Evolutionary conservation across 2,329 filamentous ascomycete species (phyloP).

Genomic region (Blastomyces parvus): DNA sequence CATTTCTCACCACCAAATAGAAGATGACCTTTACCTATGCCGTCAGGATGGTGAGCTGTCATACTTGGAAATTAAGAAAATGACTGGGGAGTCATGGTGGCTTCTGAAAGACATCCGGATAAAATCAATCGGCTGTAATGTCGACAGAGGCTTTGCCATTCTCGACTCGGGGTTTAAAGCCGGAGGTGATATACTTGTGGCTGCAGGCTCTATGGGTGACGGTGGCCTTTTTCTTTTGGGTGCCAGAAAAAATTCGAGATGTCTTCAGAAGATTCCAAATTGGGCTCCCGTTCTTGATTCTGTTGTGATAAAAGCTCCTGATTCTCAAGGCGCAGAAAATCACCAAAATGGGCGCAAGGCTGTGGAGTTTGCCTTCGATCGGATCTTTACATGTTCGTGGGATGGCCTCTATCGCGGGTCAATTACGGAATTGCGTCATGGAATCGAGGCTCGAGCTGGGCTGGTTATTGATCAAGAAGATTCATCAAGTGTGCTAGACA

Average conservation of each 20-base stretch:
- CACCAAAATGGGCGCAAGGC: slow-evolving; percentile 12
- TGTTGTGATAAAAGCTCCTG: slow-evolving; percentile 24
- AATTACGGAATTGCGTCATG: slow-evolving; percentile 59
- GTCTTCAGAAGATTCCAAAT: slow-evolving; percentile 54
- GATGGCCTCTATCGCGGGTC: slow-evolving; percentile 50
- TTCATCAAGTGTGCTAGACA: slow-evolving; percentile 30
- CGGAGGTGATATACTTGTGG: slow-evolving; percentile 67
- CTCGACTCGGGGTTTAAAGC: slow-evolving; percentile 48
- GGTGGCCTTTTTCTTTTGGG: slow-evolving; percentile 66
- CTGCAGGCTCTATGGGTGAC: slow-evolving; percentile 66
- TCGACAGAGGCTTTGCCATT: slow-evolving; percentile 73
- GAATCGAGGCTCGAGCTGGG: slow-evolving; percentile 59
- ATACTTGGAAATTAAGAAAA: slow-evolving; percentile 58
- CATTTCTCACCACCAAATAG: slow-evolving; percentile 49
- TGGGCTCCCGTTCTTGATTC: slow-evolving; percentile 48
- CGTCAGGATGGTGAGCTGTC: slow-evolving; percentile 77
- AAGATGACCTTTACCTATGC: slow-evolving; percentile 75
- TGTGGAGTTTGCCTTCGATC: slow-evolving; percentile 37
- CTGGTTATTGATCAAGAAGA: slow-evolving; percentile 34
- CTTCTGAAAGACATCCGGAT: slow-evolving; percentile 48
- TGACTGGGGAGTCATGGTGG: slow-evolving; percentile 34
- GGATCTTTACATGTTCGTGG: slow-evolving; percentile 58
- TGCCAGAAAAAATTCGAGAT: slow-evolving; percentile 45
- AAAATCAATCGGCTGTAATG: slow-evolving; percentile 60
- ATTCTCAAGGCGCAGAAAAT: slow-evolving; percentile 14